Conservation (phyloP, 1,284 basidiomycete species). For the Moniliophthora roreri region DNA sequence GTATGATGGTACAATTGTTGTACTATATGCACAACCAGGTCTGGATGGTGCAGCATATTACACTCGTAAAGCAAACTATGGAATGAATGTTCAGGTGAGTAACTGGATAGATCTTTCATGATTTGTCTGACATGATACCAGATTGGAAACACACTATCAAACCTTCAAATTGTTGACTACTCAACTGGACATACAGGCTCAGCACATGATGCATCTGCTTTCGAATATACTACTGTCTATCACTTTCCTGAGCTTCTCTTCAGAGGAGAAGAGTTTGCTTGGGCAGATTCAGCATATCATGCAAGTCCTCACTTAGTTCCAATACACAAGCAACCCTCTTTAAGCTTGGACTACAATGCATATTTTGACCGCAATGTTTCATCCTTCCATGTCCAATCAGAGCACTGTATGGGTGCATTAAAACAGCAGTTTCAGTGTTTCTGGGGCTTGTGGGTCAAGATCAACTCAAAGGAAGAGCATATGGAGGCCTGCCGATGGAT, state of each 20-base stretch:
- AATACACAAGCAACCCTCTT: conserved; percentile 33
- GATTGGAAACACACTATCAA: conserved; percentile 34
- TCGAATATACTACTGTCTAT: conserved; percentile 28
- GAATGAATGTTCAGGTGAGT: conserved; percentile 32
- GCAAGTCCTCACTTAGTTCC: conserved; percentile 26
- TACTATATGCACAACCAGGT: conserved; percentile 19
- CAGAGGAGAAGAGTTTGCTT: conserved; percentile 34
- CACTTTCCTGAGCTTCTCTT: conserved; percentile 31
- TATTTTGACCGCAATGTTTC: conserved; percentile 31
- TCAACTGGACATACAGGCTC: conserved; percentile 32
- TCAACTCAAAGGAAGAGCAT: conserved; percentile 28
- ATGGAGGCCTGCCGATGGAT: conserved; percentile 31
- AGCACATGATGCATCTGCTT: too few species aligned
- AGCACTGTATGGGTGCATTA: conserved; percentile 35
- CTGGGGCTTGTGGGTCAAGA: conserved; percentile 27
- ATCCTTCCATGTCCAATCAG: conserved; percentile 28
- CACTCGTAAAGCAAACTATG: conserved; percentile 32
- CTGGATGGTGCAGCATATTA: conserved; percentile 27
- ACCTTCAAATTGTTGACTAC: conserved; percentile 34
- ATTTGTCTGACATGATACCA: conserved; percentile 13
- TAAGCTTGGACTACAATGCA: conserved; percentile 24
- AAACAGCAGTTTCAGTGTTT: conserved; percentile 34
- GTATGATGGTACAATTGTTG: conserved; percentile 20
- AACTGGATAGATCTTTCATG: conserved; percentile 7
- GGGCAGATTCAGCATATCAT: conserved; percentile 39